Evolutionary conservation across 441 rosid species (phyloP).

Genomic region (Biscutella laevigata): DNA sequence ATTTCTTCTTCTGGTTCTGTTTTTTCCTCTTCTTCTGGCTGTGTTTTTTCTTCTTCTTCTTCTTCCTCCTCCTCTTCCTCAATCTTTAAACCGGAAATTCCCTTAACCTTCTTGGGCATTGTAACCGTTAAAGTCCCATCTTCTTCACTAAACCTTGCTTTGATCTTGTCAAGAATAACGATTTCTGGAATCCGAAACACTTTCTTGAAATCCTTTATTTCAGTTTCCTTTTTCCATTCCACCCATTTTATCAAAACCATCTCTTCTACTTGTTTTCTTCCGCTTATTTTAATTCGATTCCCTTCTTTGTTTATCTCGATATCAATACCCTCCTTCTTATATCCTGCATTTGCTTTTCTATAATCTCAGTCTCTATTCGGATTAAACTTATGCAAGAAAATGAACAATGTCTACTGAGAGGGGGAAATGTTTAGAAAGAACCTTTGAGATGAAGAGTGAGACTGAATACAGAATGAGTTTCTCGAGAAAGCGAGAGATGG

Average conservation of each 20-base stretch:
- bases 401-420: neutral
- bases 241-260: slow-evolving; percentile 58
- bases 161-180: slow-evolving; percentile 49
- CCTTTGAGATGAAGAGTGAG: slow-evolving; percentile 65
- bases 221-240: slow-evolving; percentile 47
- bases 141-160: slow-evolving; percentile 51
- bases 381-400: too few relatives aligned
- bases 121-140: slow-evolving; percentile 41
- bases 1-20: slow-evolving; percentile 13
- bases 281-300: slow-evolving; percentile 40
- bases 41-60: neutral
- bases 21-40: neutral
- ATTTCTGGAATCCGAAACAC: slow-evolving; percentile 53
- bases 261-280: slow-evolving; percentile 56
- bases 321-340: slow-evolving; percentile 38
- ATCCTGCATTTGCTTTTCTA: slow-evolving; percentile 34
- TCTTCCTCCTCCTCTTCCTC: slow-evolving; percentile 39
- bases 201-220: slow-evolving; percentile 40
- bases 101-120: slow-evolving; percentile 53
- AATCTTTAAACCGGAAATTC: slow-evolving; percentile 38
- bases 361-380: neutral
- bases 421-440: neutral
- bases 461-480: slow-evolving; percentile 47
- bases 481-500: slow-evolving; percentile 50
- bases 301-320: slow-evolving; percentile 67